Conservation (phyloP, 1,284 basidiomycete genomes). For the Ceratobasidium sp. region DNA sequence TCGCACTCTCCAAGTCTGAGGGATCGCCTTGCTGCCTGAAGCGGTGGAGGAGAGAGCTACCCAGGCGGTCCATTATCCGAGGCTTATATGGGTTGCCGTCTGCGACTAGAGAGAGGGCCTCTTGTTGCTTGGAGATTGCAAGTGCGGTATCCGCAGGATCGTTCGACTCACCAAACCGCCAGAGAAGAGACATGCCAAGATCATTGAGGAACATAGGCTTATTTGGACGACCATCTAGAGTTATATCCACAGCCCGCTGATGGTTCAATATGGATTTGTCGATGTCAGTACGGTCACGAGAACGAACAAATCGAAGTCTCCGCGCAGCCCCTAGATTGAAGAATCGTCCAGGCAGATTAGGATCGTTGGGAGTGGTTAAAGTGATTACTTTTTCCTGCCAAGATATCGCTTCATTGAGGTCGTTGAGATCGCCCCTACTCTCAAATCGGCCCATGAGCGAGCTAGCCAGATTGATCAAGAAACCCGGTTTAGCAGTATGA, state of each 20-base stretch:
- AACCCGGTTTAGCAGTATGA: not conserved
- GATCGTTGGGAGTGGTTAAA: not conserved
- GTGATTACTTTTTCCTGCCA: not conserved
- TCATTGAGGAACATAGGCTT: not conserved
- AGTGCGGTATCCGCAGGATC: not conserved
- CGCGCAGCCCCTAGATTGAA: not conserved
- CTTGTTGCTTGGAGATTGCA: not conserved
- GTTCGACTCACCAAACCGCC: not conserved
- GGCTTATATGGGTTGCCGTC: conserved; percentile 16
- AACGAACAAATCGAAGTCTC: not conserved
- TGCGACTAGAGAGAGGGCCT: conserved; percentile 2
- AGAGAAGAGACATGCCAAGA: not conserved
- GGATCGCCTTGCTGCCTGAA: conserved; percentile 3
- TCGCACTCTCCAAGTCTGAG: not conserved
- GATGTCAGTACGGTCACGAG: not conserved
- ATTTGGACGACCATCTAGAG: conserved; percentile 12
- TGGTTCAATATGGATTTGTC: not conserved
- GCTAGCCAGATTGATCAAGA: not conserved
- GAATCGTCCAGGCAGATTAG: not conserved
- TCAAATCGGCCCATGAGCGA: not conserved
- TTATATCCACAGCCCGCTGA: not conserved
- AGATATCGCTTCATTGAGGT: not conserved
- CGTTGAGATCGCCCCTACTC: not conserved
- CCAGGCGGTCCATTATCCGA: not conserved
- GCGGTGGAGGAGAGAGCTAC: not conserved